Evolutionary conservation across 2,329 filamentous ascomycete species (phyloP).

Genomic region (Blastomyces parvus): DNA sequence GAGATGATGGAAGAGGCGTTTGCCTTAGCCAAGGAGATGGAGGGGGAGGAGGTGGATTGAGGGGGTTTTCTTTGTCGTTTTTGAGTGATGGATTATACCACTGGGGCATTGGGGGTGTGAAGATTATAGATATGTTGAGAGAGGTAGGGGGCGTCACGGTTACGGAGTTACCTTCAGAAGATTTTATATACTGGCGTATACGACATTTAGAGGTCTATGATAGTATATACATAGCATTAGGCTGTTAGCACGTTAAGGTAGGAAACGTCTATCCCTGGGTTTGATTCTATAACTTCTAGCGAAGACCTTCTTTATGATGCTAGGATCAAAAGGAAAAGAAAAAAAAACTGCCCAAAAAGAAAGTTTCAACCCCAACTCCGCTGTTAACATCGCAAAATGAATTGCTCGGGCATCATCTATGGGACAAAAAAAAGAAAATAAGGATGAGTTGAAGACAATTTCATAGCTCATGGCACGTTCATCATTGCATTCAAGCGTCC

Average conservation of each 20-base stretch:
- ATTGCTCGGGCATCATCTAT: neutral
- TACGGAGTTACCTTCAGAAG: neutral
- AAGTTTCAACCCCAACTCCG: neutral
- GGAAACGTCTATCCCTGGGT: neutral
- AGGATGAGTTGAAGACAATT: neutral
- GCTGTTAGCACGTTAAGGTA: neutral
- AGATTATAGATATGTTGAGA: neutral
- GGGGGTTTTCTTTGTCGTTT: neutral
- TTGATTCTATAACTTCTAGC: neutral
- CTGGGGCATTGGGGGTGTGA: neutral
- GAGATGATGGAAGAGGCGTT: slow-evolving; percentile 75
- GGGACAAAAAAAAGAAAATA: neutral
- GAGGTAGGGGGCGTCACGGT: neutral
- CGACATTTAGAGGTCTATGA: neutral
- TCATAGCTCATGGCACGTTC: neutral
- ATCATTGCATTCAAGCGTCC: neutral
- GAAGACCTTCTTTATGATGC: neutral
- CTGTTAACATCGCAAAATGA: neutral
- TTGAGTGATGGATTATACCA: neutral
- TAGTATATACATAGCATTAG: neutral
- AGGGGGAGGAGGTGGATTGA: slow-evolving; percentile 30
- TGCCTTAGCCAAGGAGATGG: slow-evolving; percentile 51
- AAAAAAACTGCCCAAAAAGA: neutral
- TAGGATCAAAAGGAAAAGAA: neutral
- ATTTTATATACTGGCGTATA: neutral